These are phyloP conservation scores for Lactarius hatsudake DNA, from an alignment of 768 basidiomycete genomes.

Conservation along the genomic window DNA sequence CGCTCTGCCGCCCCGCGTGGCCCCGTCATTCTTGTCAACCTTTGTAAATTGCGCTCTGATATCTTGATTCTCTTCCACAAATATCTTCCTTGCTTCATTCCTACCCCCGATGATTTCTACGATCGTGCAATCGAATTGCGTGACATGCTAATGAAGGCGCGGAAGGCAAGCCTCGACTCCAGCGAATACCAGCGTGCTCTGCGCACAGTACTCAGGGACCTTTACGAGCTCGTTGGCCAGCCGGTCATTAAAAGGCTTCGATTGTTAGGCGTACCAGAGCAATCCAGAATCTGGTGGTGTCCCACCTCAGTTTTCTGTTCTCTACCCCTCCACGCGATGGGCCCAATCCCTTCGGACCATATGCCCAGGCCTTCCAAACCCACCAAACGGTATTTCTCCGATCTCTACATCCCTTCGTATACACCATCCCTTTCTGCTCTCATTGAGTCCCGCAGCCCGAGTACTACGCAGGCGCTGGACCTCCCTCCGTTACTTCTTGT, in stretches of 20 bases:
- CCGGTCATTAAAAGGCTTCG: neutral
- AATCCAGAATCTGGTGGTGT: slow-evolving; percentile 10
- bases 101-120: neutral
- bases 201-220: neutral
- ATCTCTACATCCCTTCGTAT: slow-evolving; percentile 9
- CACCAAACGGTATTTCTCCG: slow-evolving; percentile 3
- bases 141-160: neutral
- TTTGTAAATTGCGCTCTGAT: neutral
- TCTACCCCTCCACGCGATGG: slow-evolving; percentile 15
- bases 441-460: neutral
- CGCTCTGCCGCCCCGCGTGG: neutral
- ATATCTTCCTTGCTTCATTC: neutral
- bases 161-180: neutral
- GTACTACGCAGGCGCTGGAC: neutral
- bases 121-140: neutral
- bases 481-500: slow-evolving; percentile 3
- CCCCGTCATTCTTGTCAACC: slow-evolving; percentile 10
- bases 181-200: neutral
- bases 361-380: too few relatives aligned
- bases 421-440: slow-evolving; percentile 6
- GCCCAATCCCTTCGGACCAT: neutral
- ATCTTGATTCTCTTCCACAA: neutral
- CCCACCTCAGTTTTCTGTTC: slow-evolving; percentile 3
- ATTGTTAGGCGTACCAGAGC: neutral
- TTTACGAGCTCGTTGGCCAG: slow-evolving; percentile 1